Base-by-base conservation (phyloP, 768 basidiomycete species). In the Podaxis sp. region DNA sequence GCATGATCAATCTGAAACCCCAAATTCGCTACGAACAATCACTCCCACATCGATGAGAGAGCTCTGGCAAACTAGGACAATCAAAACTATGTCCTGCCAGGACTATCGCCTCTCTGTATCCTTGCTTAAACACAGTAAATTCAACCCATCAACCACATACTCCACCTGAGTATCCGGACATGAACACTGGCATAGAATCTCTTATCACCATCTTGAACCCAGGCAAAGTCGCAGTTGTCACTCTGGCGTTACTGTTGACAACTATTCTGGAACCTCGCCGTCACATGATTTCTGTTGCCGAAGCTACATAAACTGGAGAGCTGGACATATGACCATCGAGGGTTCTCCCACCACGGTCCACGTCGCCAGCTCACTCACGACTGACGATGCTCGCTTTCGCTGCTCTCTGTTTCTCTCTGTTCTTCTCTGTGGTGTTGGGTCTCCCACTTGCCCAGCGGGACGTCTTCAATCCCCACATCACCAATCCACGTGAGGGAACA, bases 391-490 rank as follows among this genome's bases (percentile, higher is more conserved):
- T 71, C 37, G 62, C 68, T 40, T 64, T 70, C 18, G 67, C 62
- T 50, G 68, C 68, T 61, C 52, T 75, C 57, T 72, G 68, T 62
- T 56, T 73, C 61, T 70, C 71, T 23, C 67, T 73, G 51, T 59
- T 76, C 48, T 54, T 72, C 51, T 66, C 72, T 32, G 38, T 65
- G 5, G 68, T 71, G n/a, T 66, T 73, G 21, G 75, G 76, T n/a
- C 64, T 71, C 25, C 80, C 79, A 1, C 65, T 82, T 38, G 61
- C 60, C 55, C 64, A 68, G 61, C 74, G 81, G 40, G 77, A 79
- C 51, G 82, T 86, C 7, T 80, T 79, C 64, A 74, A 66, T 10
- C 85, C 85, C 0, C 75, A 70, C 55, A 82, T 87, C 69, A 78
- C 74, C 16, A 75, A 69, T 48, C 86, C 86, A 1, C 73, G 74